A percentile compares a stretch with the other conserved stretches of the same genome.
phyloP scores from a whole-genome alignment of 306 rosid genomes.

The Cotoneaster glaucophyllus region DNA sequence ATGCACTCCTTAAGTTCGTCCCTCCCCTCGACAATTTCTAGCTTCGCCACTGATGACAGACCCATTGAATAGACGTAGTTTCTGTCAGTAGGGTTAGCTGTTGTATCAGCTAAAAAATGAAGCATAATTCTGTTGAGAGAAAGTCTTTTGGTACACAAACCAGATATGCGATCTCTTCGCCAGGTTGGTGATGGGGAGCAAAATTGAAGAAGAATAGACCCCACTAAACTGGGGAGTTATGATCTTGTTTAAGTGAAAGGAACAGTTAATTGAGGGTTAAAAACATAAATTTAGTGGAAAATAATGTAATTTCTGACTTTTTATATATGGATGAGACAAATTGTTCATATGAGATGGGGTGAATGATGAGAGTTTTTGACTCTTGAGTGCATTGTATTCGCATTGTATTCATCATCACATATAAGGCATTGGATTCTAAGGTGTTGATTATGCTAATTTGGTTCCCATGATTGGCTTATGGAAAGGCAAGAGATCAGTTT shows the following conservation, averaged over 20 bases:
- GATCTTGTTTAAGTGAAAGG: neutral
- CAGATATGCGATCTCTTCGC: slow-evolving; percentile 29
- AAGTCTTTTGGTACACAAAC: slow-evolving; percentile 19
- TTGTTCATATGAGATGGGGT: neutral
- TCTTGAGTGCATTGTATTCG: neutral
- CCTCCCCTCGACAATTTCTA: no score
- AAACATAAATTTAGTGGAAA: neutral
- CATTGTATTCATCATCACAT: neutral
- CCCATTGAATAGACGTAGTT: slow-evolving; percentile 23
- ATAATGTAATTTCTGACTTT: neutral
- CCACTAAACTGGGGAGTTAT: slow-evolving; percentile 20
- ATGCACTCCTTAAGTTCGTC: no score
- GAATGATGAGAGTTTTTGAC: neutral
- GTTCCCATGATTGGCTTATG: neutral
- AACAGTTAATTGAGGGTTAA: neutral
- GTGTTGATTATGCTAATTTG: neutral
- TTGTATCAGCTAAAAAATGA: slow-evolving; percentile 22
- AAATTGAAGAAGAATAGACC: slow-evolving; percentile 36
- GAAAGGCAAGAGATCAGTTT: neutral
- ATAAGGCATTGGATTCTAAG: slow-evolving; percentile 13
- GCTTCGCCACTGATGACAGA: no score
- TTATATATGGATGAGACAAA: slow-evolving; percentile 8
- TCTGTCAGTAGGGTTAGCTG: slow-evolving; percentile 26
- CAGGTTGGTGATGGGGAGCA: slow-evolving; percentile 53
- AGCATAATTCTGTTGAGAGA: neutral